phyloP scores from a whole-genome alignment of 768 basidiomycete species.

The Trametes elegans region DNA sequence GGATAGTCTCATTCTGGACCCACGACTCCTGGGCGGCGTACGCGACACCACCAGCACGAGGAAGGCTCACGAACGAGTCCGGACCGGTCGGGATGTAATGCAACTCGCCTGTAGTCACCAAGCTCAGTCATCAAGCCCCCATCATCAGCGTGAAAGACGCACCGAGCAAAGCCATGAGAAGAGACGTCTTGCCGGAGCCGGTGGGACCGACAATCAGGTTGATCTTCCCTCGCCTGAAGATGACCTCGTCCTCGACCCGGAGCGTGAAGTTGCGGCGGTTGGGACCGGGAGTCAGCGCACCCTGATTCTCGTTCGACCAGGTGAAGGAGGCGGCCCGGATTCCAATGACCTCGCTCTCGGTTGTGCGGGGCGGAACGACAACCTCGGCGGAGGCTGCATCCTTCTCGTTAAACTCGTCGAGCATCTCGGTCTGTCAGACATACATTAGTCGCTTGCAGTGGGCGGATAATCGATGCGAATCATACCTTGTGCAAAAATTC shows the following conservation, averaged over 20 bases:
- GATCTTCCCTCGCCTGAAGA: slow-evolving; percentile 51
- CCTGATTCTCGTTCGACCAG: slow-evolving; percentile 47
- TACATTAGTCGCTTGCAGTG: not conserved
- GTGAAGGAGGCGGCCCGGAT: slow-evolving; percentile 55
- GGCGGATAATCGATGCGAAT: not conserved
- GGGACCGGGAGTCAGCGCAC: slow-evolving; percentile 31
- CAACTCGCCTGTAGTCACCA: slow-evolving; percentile 38
- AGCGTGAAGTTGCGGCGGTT: slow-evolving; percentile 46
- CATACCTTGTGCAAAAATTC: slow-evolving; percentile 41
- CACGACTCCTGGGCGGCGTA: slow-evolving; percentile 86
- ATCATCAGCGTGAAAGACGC: not conserved
- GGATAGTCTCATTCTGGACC: slow-evolving; percentile 80
- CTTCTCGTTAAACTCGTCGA: slow-evolving; percentile 38
- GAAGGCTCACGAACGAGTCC: slow-evolving; percentile 69
- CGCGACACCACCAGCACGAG: slow-evolving; percentile 66
- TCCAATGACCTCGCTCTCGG: slow-evolving; percentile 40
- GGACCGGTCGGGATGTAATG: slow-evolving; percentile 52
- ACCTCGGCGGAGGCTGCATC: slow-evolving; percentile 16
- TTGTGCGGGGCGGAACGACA: slow-evolving; percentile 1
- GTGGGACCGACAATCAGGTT: slow-evolving; percentile 64
- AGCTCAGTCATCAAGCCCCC: not conserved
- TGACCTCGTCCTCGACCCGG: slow-evolving; percentile 48
- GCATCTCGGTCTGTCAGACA: slow-evolving; percentile 44
- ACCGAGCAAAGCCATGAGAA: slow-evolving; percentile 62
- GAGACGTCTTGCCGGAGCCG: slow-evolving; percentile 57